Evolutionary conservation across 176 grass and related monocot species (phyloP).

Genomic region (Cocos nucifera): DNA sequence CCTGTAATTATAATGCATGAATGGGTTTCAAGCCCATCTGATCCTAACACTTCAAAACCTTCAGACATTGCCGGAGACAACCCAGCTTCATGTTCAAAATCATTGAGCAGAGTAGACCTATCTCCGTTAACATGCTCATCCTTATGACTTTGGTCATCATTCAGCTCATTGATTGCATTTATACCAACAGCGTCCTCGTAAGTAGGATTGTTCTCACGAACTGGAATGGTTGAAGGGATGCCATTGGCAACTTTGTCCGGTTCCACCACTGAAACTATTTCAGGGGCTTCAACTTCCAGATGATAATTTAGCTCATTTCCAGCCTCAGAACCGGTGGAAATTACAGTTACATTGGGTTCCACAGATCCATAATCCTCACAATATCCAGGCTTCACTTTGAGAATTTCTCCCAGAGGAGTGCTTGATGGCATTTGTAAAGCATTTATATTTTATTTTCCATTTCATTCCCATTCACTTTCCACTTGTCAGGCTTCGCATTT

Average conservation of each 20-base stretch:
- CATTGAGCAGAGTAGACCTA: constrained; percentile 8
- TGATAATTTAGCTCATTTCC: constrained; percentile 15
- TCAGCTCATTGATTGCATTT: too few species aligned
- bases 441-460: constrained; percentile 25
- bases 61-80: background rate
- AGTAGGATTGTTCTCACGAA: too few species aligned
- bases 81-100: constrained; percentile 1
- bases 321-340: constrained; percentile 16
- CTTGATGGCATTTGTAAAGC: constrained; percentile 6
- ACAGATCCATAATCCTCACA: constrained; percentile 10
- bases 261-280: constrained; percentile 3
- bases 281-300: constrained; percentile 10
- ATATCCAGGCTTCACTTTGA: constrained; percentile 16
- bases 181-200: too few species aligned
- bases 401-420: constrained; percentile 16
- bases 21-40: background rate
- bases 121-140: too few species aligned
- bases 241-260: too few species aligned
- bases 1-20: background rate
- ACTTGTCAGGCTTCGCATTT: constrained; percentile 11
- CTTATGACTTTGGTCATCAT: too few species aligned
- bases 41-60: background rate
- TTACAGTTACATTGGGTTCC: constrained; percentile 14
- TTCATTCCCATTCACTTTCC: constrained; percentile 15
- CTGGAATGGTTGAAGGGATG: too few species aligned